Conservation (phyloP, 352 stramenopile genomes). For the Phytophthora pisi region DNA sequence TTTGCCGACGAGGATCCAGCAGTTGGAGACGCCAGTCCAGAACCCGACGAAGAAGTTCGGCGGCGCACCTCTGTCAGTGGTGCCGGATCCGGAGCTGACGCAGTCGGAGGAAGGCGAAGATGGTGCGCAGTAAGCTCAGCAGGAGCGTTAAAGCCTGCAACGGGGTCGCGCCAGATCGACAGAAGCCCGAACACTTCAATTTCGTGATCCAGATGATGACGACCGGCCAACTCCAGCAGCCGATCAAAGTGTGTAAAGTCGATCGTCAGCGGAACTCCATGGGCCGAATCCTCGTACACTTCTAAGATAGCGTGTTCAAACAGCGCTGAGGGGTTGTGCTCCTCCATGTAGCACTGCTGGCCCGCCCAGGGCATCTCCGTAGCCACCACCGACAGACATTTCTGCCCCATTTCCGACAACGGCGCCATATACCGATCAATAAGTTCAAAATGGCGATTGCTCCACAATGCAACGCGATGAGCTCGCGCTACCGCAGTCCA, state of each 20-base stretch:
- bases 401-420: constrained; percentile 72
- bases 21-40: constrained; percentile 22
- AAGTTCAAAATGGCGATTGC: constrained; percentile 66
- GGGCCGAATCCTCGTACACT: constrained; percentile 56
- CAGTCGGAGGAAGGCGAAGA: constrained; percentile 29
- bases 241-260: constrained; percentile 78
- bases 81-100: constrained; percentile 27
- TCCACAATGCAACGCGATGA: constrained; percentile 64
- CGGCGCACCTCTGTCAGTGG: constrained; percentile 22
- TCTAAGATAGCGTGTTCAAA: constrained; percentile 73
- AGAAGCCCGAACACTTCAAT: constrained; percentile 81
- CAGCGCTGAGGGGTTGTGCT: constrained; percentile 64
- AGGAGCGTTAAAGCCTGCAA: constrained; percentile 62
- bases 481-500: constrained; percentile 61
- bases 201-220: constrained; percentile 62
- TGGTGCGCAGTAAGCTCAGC: constrained; percentile 46
- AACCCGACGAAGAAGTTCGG: constrained; percentile 28
- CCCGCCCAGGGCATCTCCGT: constrained; percentile 82
- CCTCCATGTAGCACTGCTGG: constrained; percentile 81
- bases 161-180: constrained; percentile 67
- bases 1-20: constrained; percentile 15
- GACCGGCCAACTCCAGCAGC: constrained; percentile 54
- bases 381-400: constrained; percentile 71
- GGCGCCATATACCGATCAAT: constrained; percentile 68
- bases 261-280: constrained; percentile 47